Evolutionary conservation across 768 basidiomycete species (phyloP), one percentile per base, ranked within the genome.

Genomic region (Lyophyllum semitale): DNA sequence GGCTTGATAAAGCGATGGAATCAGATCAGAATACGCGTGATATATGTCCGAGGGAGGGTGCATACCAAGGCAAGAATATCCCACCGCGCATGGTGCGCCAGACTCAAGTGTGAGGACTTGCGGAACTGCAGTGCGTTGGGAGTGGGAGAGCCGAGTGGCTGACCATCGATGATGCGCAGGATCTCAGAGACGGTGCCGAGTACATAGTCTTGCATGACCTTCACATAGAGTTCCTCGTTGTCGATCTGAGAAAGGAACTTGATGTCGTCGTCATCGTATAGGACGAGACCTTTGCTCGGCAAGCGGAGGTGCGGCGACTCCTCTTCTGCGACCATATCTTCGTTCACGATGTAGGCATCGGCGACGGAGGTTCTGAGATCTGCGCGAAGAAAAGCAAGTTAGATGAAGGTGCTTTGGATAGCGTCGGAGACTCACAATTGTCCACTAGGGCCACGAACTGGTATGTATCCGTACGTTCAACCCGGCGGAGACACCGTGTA

Each of bases 21-120:
- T n/a, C 4, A 22, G 12, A 3, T 50, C 11, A 48, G 33, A 11
- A 15, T 20, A 25, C 15, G 30, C 8, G 26, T 29, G 15, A 15
- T 11, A 15, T 3, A 13, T 30, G 13, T 3, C n/a, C n/a, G n/a
- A n/a, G n/a, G 25, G 30, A 27, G 35, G 18, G 7, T 22, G 40
- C 58, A 43, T 51, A 65, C 67, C 52, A 68, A 35, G 37, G 60
- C 53, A 17, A 66, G 53, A 12, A 68, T 63, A 48, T 67, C 63
- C 67, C 67, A 68, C n/a, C 62, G 59, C 6, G 57, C 59, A 57
- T 63, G 60, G n/a, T 57, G 63, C n/a, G 65, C 64, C 2, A 49
- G n/a, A 33, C 61, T 61, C 20, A 68, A 41, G 23, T 52, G 27
- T 23, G 62, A 67, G 32, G 45, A 53, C 13, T 51, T 40, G 18